phyloP scores from a whole-genome alignment of 2,329 filamentous ascomycete species.

The Paecilomyces niveus region DNA sequence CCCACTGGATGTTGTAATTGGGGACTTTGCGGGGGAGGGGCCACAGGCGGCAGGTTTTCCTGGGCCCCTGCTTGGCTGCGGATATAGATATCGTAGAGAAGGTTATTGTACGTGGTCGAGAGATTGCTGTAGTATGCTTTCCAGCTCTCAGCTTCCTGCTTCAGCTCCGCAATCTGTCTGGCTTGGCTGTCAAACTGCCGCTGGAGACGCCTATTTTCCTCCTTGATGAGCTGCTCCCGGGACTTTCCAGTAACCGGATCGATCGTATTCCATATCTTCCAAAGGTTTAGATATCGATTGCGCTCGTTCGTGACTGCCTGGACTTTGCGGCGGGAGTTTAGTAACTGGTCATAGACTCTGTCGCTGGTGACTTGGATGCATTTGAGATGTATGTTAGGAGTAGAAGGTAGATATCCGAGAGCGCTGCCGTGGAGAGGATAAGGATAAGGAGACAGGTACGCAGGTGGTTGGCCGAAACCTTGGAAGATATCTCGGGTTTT shows the following conservation, averaged over 20 bases:
- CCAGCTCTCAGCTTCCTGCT: slow-evolving; percentile 20
- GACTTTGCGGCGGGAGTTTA: slow-evolving; percentile 14
- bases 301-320: slow-evolving; percentile 20
- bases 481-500: slow-evolving; percentile 16
- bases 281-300: slow-evolving; percentile 19
- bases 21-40: slow-evolving; percentile 13
- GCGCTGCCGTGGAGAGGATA: slow-evolving; percentile 20
- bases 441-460: slow-evolving; percentile 27
- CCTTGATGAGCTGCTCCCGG: slow-evolving; percentile 11
- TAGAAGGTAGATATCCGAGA: slow-evolving; percentile 23
- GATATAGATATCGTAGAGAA: slow-evolving; percentile 15
- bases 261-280: slow-evolving; percentile 14
- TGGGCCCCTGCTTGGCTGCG: slow-evolving; percentile 1
- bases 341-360: slow-evolving; percentile 14
- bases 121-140: slow-evolving; percentile 10
- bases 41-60: slow-evolving; percentile 10
- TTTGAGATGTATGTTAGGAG: slow-evolving; percentile 20
- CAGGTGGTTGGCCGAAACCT: slow-evolving; percentile 9
- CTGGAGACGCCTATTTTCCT: slow-evolving; percentile 8
- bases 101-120: slow-evolving; percentile 17
- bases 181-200: slow-evolving; percentile 7
- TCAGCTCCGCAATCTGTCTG: slow-evolving; percentile 16
- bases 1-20: slow-evolving; percentile 5
- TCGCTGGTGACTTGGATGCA: slow-evolving; percentile 16
- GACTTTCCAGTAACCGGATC: slow-evolving; percentile 23